A percentile compares a stretch with the other conserved stretches of the same genome.
Conservation (phyloP, 2,329 filamentous ascomycete genomes). For the Massarina eburnea region DNA sequence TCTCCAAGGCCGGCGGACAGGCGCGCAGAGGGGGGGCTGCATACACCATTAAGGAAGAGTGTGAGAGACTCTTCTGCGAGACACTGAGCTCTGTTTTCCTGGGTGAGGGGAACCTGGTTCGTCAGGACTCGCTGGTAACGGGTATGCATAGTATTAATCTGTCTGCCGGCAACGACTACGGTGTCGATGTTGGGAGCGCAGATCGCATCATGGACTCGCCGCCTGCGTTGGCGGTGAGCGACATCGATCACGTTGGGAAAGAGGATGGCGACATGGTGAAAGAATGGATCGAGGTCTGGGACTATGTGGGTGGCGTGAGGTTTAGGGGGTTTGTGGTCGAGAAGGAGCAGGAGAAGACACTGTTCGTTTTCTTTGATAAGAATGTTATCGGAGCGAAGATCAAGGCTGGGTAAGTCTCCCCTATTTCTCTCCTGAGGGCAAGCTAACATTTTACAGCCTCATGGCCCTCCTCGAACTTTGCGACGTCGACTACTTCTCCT, state of each 20-base stretch:
- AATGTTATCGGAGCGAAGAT: conserved; percentile 72
- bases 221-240: conserved; percentile 20
- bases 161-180: conserved; percentile 32
- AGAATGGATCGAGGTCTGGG: conserved; percentile 78
- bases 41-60: conserved; percentile 97
- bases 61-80: conserved; percentile 99
- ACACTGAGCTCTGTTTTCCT: conserved; percentile 90
- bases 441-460: conserved; percentile 45
- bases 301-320: conserved; percentile 79
- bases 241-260: conserved; percentile 27
- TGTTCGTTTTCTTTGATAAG: conserved; percentile 88
- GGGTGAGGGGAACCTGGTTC: conserved; percentile 83
- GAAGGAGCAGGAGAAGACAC: conserved; percentile 67
- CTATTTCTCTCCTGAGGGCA: background rate
- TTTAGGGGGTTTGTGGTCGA: conserved; percentile 85
- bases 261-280: conserved; percentile 45
- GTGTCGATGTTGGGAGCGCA: conserved; percentile 24
- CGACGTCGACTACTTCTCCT: conserved; percentile 69
- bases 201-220: conserved; percentile 35
- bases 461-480: conserved; percentile 90
- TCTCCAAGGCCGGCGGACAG: conserved; percentile 49
- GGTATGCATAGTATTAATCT: conserved; percentile 58
- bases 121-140: conserved; percentile 83
- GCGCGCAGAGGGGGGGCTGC: conserved; percentile 80
- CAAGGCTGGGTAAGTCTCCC: conserved; percentile 75